Percentiles rank a stretch among this genome's conserved stretches.
Evolutionary conservation across 345 rosid genomes (phyloP).

Genomic region (Linum usitatissimum): DNA sequence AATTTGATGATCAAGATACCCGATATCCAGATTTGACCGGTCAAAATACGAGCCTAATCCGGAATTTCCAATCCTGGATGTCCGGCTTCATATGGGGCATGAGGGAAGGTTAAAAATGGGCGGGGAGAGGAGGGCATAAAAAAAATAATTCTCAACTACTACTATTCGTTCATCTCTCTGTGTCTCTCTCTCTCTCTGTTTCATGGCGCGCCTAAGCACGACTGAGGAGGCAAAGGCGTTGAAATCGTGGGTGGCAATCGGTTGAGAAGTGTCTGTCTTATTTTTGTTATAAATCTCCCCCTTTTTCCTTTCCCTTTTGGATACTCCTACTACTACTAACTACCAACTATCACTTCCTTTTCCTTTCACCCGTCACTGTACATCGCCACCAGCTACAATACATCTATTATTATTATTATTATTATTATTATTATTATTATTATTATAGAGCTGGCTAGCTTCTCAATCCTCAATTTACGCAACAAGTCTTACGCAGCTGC

Average conservation of each 20-base stretch:
- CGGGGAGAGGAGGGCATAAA: neutral
- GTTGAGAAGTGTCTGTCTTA: slow-evolving; percentile 65
- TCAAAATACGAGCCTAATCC: no score
- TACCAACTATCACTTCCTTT: neutral
- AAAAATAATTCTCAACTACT: slow-evolving; percentile 24
- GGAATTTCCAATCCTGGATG: no score
- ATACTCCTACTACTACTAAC: neutral
- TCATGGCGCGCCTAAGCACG: slow-evolving; percentile 1
- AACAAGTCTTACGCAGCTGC: neutral
- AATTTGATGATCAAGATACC: no score
- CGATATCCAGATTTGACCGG: no score
- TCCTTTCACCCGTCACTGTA: neutral
- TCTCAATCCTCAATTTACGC: no score
- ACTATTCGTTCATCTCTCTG: neutral
- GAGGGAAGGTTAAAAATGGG: no score
- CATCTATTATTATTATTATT: neutral
- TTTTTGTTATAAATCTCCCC: slow-evolving; percentile 5
- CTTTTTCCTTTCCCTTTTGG: neutral
- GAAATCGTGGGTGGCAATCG: slow-evolving; percentile 42
- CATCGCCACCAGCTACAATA: neutral
- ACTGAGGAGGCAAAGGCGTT: slow-evolving; percentile 33
- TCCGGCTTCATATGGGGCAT: no score
- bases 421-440: no score
- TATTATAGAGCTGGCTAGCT: no score
- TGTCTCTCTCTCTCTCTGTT: slow-evolving; percentile 5